Evolutionary conservation across 1,139 yeast species (phyloP), one percentile per base, ranked within the genome.

Genomic region (Sugiyamaella japonica): DNA sequence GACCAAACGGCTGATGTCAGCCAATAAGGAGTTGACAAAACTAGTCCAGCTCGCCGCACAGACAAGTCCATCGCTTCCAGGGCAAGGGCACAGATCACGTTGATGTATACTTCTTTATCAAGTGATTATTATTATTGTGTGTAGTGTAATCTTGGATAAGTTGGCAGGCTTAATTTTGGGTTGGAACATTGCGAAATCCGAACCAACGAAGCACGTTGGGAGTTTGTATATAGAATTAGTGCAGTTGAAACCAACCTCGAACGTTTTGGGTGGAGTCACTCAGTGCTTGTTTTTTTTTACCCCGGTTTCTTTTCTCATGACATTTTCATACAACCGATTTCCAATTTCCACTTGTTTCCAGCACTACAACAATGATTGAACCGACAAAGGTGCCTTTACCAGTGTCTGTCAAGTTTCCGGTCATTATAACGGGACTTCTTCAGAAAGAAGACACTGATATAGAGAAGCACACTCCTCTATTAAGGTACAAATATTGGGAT

Each of bases 401-500:
- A 28, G 69, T 73, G 52, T 81, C 85, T 53, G 79, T 84, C 20
- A 83, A 85, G 23, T 86, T 78, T 65, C 95, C 95, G 1, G 82
- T 86, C 42, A 83, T 83, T n/a, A 74, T 86, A 28, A 75, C 84
- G 23, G 75, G 81, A 28, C 71, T 85, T 12, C 67, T 76, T 40
- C 77, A 76, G 53, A 62, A 65, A 1, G 72, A 67, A 2, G 87
- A 86, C 7, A 77, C 77, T 10, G 60, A 65, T 0, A 77, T 86
- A 7, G 60, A 69, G 10, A 81, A 80, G 61, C 87, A 83, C 67
- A 72, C 78, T 36, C 76, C 86, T 1, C 67, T 87, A 10, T 69
- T 86, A 62, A 75, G 80, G 52, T 87, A 84, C 72, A 81, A 80
- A 65, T 86, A 85, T 68, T 82, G 85, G 82, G 87, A 83, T 63